Evolutionary conservation across 345 rosid species (phyloP), one percentile per base, ranked within the genome.

Genomic region (Salix caprea): DNA sequence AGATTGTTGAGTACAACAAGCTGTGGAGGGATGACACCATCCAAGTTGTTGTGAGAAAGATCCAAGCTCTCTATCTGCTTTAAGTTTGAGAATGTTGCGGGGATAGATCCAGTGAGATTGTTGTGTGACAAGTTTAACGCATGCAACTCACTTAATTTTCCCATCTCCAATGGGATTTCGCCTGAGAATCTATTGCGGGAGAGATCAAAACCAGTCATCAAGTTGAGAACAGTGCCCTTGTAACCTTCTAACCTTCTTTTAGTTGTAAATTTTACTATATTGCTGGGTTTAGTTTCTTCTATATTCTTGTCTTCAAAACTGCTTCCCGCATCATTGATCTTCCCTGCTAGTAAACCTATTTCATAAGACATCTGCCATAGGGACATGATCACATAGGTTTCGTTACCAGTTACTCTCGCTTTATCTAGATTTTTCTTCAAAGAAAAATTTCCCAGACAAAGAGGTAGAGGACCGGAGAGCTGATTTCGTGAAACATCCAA

Each of bases 121-220:
- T 87, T 89, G 50, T 77, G 74, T 21, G 90, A 87, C 0, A 87
- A 30, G 72, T 87, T 89, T 44, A 89, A 50, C 4, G 75, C 39
- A 23, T 13, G 67, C 5, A 64, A 4, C 18, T 24, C 39, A 23
- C 18, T 14, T 23, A 64, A 23, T 0, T 64, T 64, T 64, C 67
- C 67, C 18, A 64, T 23, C 13, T 28, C 67, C 0, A 28, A 13
- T 23, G 67, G 67, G 15, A 64, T 64, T 28, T 64, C 21, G 6
- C 67, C 67, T 13, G 34, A n/a, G 67, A 64, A 64, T 14, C 19
- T 64, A 13, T 64, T 64, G 19, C 67, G 0, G 16, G 67, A 64
- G 19, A 64, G 67, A 64, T 64, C 67, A 64, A 64, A n/a, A 23
- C 67, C 67, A 10, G 67, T 0, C 67, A 64, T 26, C 0, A 7